Percentiles rank a stretch among this genome's conserved stretches.
Evolutionary conservation across 352 stramenopile species (phyloP).

Genomic region (Aphanomyces invadans): DNA sequence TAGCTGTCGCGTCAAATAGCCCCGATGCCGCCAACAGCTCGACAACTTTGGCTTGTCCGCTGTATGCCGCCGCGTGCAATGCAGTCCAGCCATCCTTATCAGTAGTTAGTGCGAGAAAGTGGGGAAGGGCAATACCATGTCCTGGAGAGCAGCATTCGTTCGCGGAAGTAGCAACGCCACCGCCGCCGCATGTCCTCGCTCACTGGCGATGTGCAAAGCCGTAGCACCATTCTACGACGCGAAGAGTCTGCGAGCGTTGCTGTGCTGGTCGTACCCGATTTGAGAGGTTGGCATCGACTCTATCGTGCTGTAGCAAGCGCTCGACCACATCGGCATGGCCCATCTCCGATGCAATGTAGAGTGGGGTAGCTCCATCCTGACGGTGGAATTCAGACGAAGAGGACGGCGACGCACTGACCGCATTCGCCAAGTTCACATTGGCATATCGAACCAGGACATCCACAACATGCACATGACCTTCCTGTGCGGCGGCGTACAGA

Average conservation of each 20-base stretch:
- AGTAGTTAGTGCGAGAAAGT: too few species aligned
- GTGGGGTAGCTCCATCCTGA: neutral
- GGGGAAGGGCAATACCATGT: too few species aligned
- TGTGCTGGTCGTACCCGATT: neutral
- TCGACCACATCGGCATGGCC: neutral
- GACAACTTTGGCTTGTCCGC: too few species aligned
- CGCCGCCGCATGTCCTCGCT: neutral
- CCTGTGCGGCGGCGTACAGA: neutral
- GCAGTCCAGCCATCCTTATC: too few species aligned
- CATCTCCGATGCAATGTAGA: neutral
- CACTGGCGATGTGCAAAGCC: neutral
- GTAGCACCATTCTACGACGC: neutral
- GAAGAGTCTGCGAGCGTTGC: neutral
- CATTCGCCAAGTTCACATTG: neutral
- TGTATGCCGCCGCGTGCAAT: too few species aligned
- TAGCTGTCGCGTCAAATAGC: too few species aligned
- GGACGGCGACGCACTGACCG: neutral
- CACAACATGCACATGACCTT: neutral
- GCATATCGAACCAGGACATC: neutral
- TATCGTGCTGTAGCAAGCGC: neutral
- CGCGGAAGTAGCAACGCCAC: too few species aligned
- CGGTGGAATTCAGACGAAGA: neutral
- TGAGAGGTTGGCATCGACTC: neutral
- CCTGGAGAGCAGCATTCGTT: too few species aligned
- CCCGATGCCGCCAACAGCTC: too few species aligned